Percentiles rank a stretch among this genome's conserved stretches.
Evolutionary conservation across 768 basidiomycete genomes (phyloP).

Genomic region (Russula compacta): DNA sequence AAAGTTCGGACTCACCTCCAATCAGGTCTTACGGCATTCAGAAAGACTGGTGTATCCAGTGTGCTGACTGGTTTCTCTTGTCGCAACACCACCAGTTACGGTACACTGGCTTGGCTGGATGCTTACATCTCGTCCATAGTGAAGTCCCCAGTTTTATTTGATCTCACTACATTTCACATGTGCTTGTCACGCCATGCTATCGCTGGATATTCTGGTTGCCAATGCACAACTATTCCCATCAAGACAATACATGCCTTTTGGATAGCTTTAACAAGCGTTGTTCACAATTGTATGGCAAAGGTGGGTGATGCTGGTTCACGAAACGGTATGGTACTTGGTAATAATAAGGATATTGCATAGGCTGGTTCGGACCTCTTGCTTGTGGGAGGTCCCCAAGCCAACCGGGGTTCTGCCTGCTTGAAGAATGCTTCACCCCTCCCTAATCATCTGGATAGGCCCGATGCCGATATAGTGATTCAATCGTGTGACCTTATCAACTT

Average conservation of each 20-base stretch:
- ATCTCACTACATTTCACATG: neutral
- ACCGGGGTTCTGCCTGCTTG: neutral
- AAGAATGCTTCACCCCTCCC: neutral
- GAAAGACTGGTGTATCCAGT: neutral
- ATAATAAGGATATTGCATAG: neutral
- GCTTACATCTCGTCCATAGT: neutral
- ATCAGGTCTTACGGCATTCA: neutral
- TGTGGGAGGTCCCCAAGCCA: neutral
- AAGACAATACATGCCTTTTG: neutral
- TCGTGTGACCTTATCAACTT: slow-evolving; percentile 6
- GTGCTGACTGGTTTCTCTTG: neutral
- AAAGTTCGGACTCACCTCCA: neutral
- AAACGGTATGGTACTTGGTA: too few relatives aligned
- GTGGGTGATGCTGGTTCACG: neutral
- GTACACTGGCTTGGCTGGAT: neutral
- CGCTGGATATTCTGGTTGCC: neutral
- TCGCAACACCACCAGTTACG: too few relatives aligned
- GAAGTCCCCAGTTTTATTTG: neutral
- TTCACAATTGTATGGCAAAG: neutral
- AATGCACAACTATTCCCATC: neutral
- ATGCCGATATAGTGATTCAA: neutral
- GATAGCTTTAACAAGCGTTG: neutral
- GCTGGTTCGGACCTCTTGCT: neutral
- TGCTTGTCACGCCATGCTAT: neutral
- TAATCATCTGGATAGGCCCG: neutral